Conservation (phyloP, 2,329 filamentous ascomycete genomes). For the Venturia oleaginea region DNA sequence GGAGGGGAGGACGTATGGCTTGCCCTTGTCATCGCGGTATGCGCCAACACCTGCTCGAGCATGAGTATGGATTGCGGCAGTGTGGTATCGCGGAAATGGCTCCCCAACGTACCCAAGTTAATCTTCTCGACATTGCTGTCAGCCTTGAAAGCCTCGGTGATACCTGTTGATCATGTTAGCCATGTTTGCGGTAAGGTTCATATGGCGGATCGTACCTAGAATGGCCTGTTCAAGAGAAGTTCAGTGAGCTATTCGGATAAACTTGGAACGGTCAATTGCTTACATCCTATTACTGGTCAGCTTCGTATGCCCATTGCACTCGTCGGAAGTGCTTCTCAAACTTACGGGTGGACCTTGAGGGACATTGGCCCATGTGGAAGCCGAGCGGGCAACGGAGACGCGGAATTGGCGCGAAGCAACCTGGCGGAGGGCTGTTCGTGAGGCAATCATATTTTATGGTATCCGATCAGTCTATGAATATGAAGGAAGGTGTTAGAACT, state of each 20-base stretch:
- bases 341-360: conserved; percentile 89
- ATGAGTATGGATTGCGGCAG: not conserved
- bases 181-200: conserved; percentile 14
- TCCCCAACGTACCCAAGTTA: conserved; percentile 64
- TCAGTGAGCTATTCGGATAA: not conserved
- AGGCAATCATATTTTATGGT: conserved; percentile 6
- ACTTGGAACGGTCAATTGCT: conserved; percentile 8
- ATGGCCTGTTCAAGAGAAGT: conserved; percentile 49
- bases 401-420: conserved; percentile 23
- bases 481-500: not conserved
- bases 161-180: conserved; percentile 43
- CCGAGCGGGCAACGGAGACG: conserved; percentile 44
- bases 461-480: not conserved
- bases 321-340: conserved; percentile 19
- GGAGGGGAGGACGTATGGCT: conserved; percentile 94
- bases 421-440: conserved; percentile 20
- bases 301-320: not conserved
- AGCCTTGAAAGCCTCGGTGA: conserved; percentile 99
- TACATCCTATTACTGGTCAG: conserved; percentile 25
- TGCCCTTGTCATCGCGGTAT: conserved; percentile 96
- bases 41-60: conserved; percentile 68
- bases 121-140: conserved; percentile 92
- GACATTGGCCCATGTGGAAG: conserved; percentile 83
- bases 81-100: not conserved
- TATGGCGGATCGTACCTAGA: conserved; percentile 49